These are phyloP conservation scores for Chenopodium suecicum DNA, from an alignment of 148 eudicot species.

Conservation along the genomic window DNA sequence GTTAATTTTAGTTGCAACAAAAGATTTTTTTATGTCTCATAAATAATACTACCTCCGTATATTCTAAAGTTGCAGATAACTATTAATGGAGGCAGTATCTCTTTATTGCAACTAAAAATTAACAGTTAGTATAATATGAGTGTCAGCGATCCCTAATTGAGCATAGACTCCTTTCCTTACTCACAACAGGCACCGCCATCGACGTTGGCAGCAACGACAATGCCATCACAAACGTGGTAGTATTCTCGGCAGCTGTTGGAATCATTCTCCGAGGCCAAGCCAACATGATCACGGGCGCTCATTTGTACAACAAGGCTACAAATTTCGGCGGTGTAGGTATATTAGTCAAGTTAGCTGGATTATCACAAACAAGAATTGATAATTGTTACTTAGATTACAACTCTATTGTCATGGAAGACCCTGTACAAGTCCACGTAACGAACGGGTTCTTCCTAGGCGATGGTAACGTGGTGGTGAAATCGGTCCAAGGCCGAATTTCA, in stretches of 20 bases:
- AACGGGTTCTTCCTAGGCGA: conserved; percentile 21
- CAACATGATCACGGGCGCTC: conserved; percentile 18
- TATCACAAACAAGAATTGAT: conserved; percentile 21
- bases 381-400: conserved; percentile 21
- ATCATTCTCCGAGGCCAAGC: conserved; percentile 14
- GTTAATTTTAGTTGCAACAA: no score
- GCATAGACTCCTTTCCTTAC: no score
- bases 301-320: conserved; percentile 21
- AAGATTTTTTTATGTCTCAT: no score
- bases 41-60: no score
- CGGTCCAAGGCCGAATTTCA: conserved; percentile 8
- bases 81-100: no score
- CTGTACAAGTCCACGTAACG: conserved; percentile 19
- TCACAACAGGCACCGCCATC: not conserved
- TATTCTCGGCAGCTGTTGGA: conserved; percentile 11
- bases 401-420: conserved; percentile 25
- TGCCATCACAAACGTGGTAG: conserved; percentile 14
- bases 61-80: no score
- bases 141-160: no score
- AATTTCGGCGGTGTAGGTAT: conserved; percentile 18
- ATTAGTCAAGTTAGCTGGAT: conserved; percentile 1
- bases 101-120: no score
- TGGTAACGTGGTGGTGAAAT: conserved; percentile 18
- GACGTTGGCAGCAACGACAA: conserved; percentile 16
- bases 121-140: no score